A percentile compares a stretch with the other conserved stretches of the same genome.
phyloP scores from a whole-genome alignment of 2,329 filamentous ascomycete genomes.

The Tolypocladium ovalisporum region DNA sequence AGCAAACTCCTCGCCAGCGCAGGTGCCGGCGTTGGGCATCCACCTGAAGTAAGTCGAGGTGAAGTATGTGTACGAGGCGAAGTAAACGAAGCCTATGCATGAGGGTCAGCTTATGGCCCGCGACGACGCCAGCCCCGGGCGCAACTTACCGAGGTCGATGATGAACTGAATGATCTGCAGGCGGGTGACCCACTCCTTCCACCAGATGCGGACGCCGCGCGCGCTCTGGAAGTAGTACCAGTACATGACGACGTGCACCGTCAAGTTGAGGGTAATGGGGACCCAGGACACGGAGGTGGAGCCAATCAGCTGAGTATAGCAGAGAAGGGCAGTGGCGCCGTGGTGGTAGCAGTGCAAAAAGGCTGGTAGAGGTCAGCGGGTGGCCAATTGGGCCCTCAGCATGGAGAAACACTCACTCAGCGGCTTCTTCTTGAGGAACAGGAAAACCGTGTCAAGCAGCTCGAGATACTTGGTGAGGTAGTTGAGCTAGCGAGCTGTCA shows the following conservation, averaged over 20 bases:
- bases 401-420: conserved; percentile 38
- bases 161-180: conserved; percentile 96
- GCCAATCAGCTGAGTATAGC: conserved; percentile 94
- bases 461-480: conserved; percentile 98
- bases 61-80: conserved; percentile 98
- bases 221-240: conserved; percentile 99
- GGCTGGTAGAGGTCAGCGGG: conserved; percentile 36
- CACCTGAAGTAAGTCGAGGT: conserved; percentile 77
- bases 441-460: conserved; percentile 87
- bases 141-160: conserved; percentile 75
- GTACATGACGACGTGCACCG: conserved; percentile 98
- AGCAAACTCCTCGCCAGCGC: conserved; percentile 93
- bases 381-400: not conserved
- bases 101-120: conserved; percentile 3
- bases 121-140: not conserved
- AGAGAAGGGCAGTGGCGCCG: conserved; percentile 89
- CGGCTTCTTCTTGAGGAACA: conserved; percentile 99
- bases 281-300: conserved; percentile 93
- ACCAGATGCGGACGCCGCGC: conserved; percentile 92
- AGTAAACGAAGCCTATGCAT: conserved; percentile 81
- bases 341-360: conserved; percentile 99
- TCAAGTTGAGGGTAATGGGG: conserved; percentile 81
- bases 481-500: conserved; percentile 59
- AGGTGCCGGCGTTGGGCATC: conserved; percentile 75
- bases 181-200: conserved; percentile 99